Base-by-base conservation (phyloP, 1,139 yeast genomes). In the Protomyces inouyei region DNA sequence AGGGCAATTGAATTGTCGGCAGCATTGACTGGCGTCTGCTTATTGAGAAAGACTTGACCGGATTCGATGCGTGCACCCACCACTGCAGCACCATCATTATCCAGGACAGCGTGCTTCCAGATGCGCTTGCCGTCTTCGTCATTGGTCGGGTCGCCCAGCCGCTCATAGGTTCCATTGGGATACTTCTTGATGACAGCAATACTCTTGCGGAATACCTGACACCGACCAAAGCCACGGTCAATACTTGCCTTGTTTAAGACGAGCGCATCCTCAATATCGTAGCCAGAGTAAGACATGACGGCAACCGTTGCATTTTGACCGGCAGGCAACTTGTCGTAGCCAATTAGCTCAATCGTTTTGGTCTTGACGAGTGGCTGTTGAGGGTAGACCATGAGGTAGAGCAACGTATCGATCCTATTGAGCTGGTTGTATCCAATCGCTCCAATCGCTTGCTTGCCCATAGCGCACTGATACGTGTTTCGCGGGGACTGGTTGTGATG, bases 371-470 rank as follows among this genome's bases (percentile, higher is more conserved):
- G 89, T 0, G 99, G 99, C 74, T 92, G 97, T 76, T 93, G 98
- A 8, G 99, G 99, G 74, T 95, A 93, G 18, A 92, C 97, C 97
- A 93, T 89, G 71, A 93, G 81, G 74, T 93, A 93, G 69, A 95
- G 79, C 72, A 93, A 78, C 0, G 99, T 95, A 74, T 93, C 99
- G 71, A 93, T 93, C 76, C 99, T 85, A 74, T 91, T 84, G 78
- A 93, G 88, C 77, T 93, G 98, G 76, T 93, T 93, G 76, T 93
- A 93, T 35, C 96, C 97, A 77, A 95, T 95, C 8, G 98, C 98
- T 70, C 99, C 99, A 76, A 93, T 93, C 25, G 98, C 98, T 79
- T 93, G 99, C 79, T 93, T 93, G 85, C 98, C 98, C 98, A 93
- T 93, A 75, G 98, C 98, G 83, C 97, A 93, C 79, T 93, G 98